phyloP scores from a whole-genome alignment of 768 basidiomycete species.

The Leccinum sublutescens region DNA sequence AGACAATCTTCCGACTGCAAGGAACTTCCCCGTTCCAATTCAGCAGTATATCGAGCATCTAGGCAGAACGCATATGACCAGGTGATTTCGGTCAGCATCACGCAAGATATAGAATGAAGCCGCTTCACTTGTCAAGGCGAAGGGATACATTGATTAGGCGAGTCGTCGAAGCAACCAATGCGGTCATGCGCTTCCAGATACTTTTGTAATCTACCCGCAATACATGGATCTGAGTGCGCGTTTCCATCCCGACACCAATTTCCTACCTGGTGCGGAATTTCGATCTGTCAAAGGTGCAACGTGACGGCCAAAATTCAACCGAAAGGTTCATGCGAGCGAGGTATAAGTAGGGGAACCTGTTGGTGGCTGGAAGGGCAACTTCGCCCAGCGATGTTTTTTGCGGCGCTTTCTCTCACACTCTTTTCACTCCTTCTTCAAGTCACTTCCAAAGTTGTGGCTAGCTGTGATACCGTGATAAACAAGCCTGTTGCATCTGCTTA shows the following conservation, averaged over 20 bases:
- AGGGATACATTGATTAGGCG: not conserved
- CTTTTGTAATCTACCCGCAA: not conserved
- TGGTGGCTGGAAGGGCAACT: not conserved
- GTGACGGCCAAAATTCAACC: not conserved
- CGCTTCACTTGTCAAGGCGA: not conserved
- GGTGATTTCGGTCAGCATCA: not conserved
- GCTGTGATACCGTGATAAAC: slow-evolving; percentile 39
- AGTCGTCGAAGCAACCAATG: not conserved
- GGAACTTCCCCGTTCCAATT: not conserved
- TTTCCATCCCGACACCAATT: not conserved
- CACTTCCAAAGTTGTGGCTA: not conserved
- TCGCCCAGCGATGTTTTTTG: not conserved
- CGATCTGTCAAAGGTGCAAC: not conserved
- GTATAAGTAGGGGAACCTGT: not conserved
- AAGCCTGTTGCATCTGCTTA: slow-evolving; percentile 48
- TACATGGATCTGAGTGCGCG: not conserved
- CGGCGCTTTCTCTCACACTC: not conserved
- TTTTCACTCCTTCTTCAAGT: not conserved
- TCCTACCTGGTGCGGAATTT: not conserved
- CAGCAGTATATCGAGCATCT: not conserved
- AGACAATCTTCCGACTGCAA: not conserved
- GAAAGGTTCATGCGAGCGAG: not conserved
- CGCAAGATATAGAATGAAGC: not conserved
- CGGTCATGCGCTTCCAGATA: not conserved
- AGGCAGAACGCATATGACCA: not conserved